phyloP scores from a whole-genome alignment of 768 basidiomycete species.

The Gloeopeniophorella convolvens region DNA sequence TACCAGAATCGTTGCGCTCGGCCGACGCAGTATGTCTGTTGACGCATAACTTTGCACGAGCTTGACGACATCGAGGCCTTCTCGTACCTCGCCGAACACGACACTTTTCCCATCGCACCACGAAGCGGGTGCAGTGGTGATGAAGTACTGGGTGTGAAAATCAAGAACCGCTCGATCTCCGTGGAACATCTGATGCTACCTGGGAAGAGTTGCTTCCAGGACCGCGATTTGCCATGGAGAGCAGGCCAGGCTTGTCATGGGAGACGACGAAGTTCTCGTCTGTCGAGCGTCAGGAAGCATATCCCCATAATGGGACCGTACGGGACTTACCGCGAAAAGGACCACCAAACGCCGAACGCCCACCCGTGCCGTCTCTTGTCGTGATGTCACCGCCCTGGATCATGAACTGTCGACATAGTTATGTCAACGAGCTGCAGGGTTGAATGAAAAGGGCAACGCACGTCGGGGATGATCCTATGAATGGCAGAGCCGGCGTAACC shows the following conservation, averaged over 20 bases:
- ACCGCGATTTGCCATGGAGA: slow-evolving; percentile 89
- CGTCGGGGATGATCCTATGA: slow-evolving; percentile 61
- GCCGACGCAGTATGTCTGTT: slow-evolving; percentile 16
- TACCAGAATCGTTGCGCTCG: slow-evolving; percentile 16
- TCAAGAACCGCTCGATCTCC: background rate
- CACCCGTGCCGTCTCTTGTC: slow-evolving; percentile 64
- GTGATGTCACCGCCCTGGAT: slow-evolving; percentile 87
- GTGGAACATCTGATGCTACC: slow-evolving; percentile 28
- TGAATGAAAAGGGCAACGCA: slow-evolving; percentile 26
- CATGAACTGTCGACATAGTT: slow-evolving; percentile 51
- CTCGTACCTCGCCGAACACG: slow-evolving; percentile 64
- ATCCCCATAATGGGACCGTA: background rate
- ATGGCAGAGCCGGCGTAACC: slow-evolving; percentile 43
- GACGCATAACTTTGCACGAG: slow-evolving; percentile 40
- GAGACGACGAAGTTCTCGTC: slow-evolving; percentile 67
- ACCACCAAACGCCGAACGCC: slow-evolving; percentile 80
- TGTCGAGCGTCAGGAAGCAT: slow-evolving; percentile 18
- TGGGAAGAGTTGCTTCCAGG: slow-evolving; percentile 77
- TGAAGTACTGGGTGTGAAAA: slow-evolving; percentile 51
- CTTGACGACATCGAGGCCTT: slow-evolving; percentile 61
- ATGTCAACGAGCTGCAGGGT: background rate
- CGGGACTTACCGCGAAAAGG: slow-evolving; percentile 57
- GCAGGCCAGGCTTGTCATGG: slow-evolving; percentile 57
- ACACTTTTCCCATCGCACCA: slow-evolving; percentile 68
- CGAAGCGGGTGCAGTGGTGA: slow-evolving; percentile 64